A percentile compares a stretch with the other conserved stretches of the same genome.
Conservation (phyloP, 2,329 filamentous ascomycete species). For the Colletotrichum aenigma region DNA sequence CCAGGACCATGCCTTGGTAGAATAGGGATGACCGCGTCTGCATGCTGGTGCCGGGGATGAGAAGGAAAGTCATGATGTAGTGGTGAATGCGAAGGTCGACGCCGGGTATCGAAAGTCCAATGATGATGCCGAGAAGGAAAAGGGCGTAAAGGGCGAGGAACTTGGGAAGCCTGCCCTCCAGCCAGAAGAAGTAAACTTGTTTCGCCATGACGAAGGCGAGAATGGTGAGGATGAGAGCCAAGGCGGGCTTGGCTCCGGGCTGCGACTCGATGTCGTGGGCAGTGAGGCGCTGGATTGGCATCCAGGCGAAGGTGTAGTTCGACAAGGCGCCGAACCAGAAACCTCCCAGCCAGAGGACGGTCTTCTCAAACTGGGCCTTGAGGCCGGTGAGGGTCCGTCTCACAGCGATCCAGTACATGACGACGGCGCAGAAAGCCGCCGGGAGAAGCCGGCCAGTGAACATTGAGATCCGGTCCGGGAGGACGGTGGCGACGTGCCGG, state of each 20-base stretch:
- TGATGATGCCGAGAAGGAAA: conserved; percentile 67
- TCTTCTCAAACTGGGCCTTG: conserved; percentile 86
- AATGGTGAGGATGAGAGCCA: conserved; percentile 76
- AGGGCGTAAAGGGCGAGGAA: conserved; percentile 82
- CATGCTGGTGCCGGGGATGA: conserved; percentile 87
- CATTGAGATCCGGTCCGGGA: conserved; percentile 36
- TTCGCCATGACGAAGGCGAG: conserved; percentile 71
- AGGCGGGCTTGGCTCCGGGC: conserved; percentile 83
- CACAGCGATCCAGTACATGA: conserved; percentile 84
- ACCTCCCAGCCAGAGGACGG: conserved; percentile 84
- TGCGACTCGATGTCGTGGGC: conserved; percentile 87
- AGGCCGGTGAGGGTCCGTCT: conserved; percentile 73
- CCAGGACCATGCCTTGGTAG: conserved; percentile 88
- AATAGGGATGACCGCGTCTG: conserved; percentile 84
- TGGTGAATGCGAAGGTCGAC: conserved; percentile 91
- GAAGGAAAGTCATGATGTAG: conserved; percentile 85
- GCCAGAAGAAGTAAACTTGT: conserved; percentile 85
- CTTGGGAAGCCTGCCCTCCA: conserved; percentile 78
- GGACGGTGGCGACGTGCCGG: conserved; percentile 70
- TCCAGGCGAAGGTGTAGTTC: conserved; percentile 94
- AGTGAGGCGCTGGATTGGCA: conserved; percentile 89
- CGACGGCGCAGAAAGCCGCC: conserved; percentile 84
- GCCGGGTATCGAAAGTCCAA: conserved; percentile 74
- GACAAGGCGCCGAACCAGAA: conserved; percentile 91
- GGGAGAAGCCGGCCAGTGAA: conserved; percentile 76